A percentile compares a stretch with the other conserved stretches of the same genome.
These are phyloP conservation scores for Tulasnella sp. DNA, from an alignment of 768 basidiomycete species.

Conservation along the genomic window DNA sequence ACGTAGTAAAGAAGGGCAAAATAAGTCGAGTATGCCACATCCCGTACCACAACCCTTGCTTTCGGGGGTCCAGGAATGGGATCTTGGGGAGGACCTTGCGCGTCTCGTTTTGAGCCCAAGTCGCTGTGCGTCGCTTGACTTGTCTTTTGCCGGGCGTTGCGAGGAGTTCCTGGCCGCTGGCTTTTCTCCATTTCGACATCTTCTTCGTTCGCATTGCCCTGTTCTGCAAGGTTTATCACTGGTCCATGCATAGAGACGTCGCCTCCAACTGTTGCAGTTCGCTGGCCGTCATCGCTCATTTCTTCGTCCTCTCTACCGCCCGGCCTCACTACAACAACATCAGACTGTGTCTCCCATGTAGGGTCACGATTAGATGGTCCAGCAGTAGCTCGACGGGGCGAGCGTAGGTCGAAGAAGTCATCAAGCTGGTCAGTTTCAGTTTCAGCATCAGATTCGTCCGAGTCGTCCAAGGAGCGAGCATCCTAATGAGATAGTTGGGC, in stretches of 20 bases:
- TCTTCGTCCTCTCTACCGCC: neutral
- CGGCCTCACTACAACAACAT: neutral
- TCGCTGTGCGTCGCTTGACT: neutral
- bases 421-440: conserved; percentile 26
- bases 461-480: conserved; percentile 25
- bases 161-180: neutral
- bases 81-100: neutral
- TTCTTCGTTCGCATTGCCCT: neutral
- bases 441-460: conserved; percentile 32
- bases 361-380: neutral
- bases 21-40: conserved; percentile 61
- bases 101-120: neutral
- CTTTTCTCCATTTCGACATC: neutral
- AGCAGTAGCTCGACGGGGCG: neutral
- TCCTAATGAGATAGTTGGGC: neutral
- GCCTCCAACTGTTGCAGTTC: neutral
- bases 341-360: conserved; percentile 20
- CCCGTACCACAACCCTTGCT: conserved; percentile 50
- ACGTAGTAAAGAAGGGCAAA: conserved; percentile 75
- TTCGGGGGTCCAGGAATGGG: conserved; percentile 46
- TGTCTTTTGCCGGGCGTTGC: neutral
- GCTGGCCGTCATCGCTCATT: neutral
- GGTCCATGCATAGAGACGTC: neutral
- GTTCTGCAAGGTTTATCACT: neutral
- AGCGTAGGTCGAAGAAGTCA: conserved; percentile 6